Evolutionary conservation across 345 rosid species (phyloP).

Genomic region (Anastatica hierochuntica): DNA sequence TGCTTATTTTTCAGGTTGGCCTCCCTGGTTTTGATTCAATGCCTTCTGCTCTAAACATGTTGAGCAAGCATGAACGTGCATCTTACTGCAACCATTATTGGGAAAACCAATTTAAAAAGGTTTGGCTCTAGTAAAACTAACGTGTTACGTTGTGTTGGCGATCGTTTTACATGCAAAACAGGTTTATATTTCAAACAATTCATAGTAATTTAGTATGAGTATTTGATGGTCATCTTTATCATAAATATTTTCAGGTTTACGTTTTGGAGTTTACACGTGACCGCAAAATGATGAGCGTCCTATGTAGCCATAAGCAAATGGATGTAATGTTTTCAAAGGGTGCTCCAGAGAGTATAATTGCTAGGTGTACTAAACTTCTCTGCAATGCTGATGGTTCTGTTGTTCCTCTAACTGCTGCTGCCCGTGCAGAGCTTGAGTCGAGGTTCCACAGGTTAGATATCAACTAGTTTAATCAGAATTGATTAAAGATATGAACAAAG

Average conservation of each 20-base stretch:
- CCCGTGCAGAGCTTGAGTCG: conserved; percentile 67
- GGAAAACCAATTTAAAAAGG: conserved; percentile 94
- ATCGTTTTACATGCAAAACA: background rate
- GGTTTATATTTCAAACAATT: background rate
- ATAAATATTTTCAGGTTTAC: conserved; percentile 52
- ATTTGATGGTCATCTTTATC: conserved; percentile 14
- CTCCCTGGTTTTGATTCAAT: conserved; percentile 99
- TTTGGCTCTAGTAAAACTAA: conserved; percentile 24
- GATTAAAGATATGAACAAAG: background rate
- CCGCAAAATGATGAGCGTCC: conserved; percentile 98
- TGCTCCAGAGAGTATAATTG: conserved; percentile 89
- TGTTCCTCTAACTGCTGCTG: conserved; percentile 55
- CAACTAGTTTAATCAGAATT: background rate
- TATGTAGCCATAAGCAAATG: conserved; percentile 65
- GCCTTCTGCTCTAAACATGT: conserved; percentile 82
- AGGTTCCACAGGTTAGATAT: conserved; percentile 60
- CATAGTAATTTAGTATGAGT: background rate
- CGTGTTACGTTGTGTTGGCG: background rate
- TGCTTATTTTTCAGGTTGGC: conserved; percentile 65
- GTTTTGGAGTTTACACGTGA: conserved; percentile 92
- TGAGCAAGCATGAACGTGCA: conserved; percentile 97
- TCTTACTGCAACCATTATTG: conserved; percentile 97
- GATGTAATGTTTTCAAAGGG: conserved; percentile 85
- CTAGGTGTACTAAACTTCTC: conserved; percentile 73
- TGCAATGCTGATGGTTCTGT: conserved; percentile 80